Base-by-base conservation (phyloP, 495 filamentous ascomycete species). In the Neurospora discreta region DNA sequence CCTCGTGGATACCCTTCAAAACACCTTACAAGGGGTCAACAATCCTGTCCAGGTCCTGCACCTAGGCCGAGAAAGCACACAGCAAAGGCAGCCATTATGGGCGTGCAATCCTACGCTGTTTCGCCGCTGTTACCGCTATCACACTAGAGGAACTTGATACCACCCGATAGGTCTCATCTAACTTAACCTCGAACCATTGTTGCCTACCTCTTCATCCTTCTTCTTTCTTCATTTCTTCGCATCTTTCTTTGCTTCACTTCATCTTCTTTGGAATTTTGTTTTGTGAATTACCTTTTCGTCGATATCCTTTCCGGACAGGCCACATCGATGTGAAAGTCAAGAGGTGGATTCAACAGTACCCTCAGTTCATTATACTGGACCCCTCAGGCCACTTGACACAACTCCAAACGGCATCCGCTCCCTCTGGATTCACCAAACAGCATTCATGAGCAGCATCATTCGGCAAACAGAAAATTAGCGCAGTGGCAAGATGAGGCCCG, bases 401-500 rank as follows among this genome's bases (percentile, higher is more conserved):
- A 58, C 0, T 6, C 46, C 20, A 58, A 58, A 43, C 68, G 18
- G 30, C 68, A 43, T 3, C 36, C 68, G 36, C 23, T 11, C 20
- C 46, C 5, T 30, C 13, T 15, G 2, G 6, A 33, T 18, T 1
- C 6, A 65, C 5, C 52, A 65, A 65, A 30, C 26, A 65, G 52
- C 52, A 65, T 65, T 65, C 26, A 65, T 65, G 52, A 65, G 33
- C 52, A 65, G 13, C 52, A 36, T 65, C 5, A 65, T 18, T 36
- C 15, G 26, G 13, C 52, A 65, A 33, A 65, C 52, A 33, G 18
- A 10, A 65, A 65, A 65, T 65, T 65, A 65, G 52, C 52, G 71
- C 38, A 16, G 10, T 52, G 30, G 68, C 39, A 74, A 36, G 38
- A 76, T 78, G 75, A 58, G 43, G 3, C 33, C 38, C 18, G 65